Base-by-base conservation (phyloP, 179 eudicot genomes). In the Kewa caespitosa region DNA sequence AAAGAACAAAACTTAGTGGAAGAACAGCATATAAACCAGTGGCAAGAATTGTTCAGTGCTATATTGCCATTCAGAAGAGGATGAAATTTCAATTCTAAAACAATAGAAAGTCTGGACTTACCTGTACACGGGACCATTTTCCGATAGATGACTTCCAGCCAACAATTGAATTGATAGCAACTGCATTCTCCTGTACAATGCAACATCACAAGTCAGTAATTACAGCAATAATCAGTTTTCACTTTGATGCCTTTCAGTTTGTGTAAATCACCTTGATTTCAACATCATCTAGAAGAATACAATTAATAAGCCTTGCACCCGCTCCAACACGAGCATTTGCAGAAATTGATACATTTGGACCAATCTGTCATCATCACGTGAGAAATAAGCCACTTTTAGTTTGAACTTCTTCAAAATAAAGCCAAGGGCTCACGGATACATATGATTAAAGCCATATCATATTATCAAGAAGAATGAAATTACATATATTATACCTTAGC, bases 71-170 rank as follows among this genome's bases (percentile, higher is more conserved):
- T n/a, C n/a, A n/a, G n/a, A n/a, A n/a, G n/a, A n/a, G n/a, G n/a
- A n/a, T n/a, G n/a, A n/a, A n/a, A n/a, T n/a, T n/a, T n/a, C n/a
- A n/a, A n/a, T n/a, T n/a, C n/a, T n/a, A n/a, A n/a, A n/a, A n/a
- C n/a, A n/a, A n/a, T n/a, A n/a, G n/a, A n/a, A n/a, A n/a, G n/a
- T n/a, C 6, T 30, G 69, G 30, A 77, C 79, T 76, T 76, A 85
- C 99, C 98, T 96, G 99, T 48, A 91, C 93, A 0, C 99, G 89
- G 13, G 99, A 90, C 99, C 98, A 96, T 86, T 81, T 90, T 54
- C 99, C 98, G n/a, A 93, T 75, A 4, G 94, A 86, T 12, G 98
- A 96, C 75, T 94, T 96, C 99, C 99, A 93, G 18, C 99, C 99
- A 70, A 93, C 85, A 73, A 96, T 96, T 13, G 99, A 84, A 87